phyloP scores from a whole-genome alignment of 2,329 filamentous ascomycete genomes.

The Penicillium sp. region DNA sequence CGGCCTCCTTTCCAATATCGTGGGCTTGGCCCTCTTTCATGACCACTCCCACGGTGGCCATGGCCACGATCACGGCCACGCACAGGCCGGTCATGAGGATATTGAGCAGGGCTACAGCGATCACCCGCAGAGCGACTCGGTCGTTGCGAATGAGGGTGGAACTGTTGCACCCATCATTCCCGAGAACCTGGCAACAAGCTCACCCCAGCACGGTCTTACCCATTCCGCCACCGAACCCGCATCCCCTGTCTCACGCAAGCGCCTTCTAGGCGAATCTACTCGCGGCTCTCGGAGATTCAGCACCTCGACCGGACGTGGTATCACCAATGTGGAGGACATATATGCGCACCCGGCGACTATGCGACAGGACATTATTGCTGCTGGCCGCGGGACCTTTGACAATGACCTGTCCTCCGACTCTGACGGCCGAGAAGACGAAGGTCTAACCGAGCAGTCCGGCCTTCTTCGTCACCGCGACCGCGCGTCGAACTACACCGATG shows the following conservation, averaged over 20 bases:
- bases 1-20: conserved; percentile 82
- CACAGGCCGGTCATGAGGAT: conserved; percentile 52
- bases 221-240: conserved; percentile 27
- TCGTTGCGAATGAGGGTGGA: conserved; percentile 57
- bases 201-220: conserved; percentile 27
- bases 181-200: conserved; percentile 50
- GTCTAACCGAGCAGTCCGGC: conserved; percentile 45
- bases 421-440: conserved; percentile 55
- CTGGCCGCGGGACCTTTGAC: conserved; percentile 65
- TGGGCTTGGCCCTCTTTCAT: conserved; percentile 87
- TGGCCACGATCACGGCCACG: conserved; percentile 47
- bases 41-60: conserved; percentile 78
- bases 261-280: conserved; percentile 23
- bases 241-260: conserved; percentile 33
- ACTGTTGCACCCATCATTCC: conserved; percentile 63
- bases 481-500: conserved; percentile 34
- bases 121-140: conserved; percentile 30
- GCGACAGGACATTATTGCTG: conserved; percentile 86
- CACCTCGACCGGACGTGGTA: conserved; percentile 57
- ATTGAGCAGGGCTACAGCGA: conserved; percentile 42
- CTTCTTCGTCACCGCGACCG: conserved; percentile 45
- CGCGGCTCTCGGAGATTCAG: conserved; percentile 37
- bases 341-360: conserved; percentile 88
- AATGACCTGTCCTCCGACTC: conserved; percentile 54
- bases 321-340: conserved; percentile 63